Evolutionary conservation across 2,329 filamentous ascomycete genomes (phyloP), one percentile per base, ranked within the genome.

Genomic region (Aspergillus arachidicola): DNA sequence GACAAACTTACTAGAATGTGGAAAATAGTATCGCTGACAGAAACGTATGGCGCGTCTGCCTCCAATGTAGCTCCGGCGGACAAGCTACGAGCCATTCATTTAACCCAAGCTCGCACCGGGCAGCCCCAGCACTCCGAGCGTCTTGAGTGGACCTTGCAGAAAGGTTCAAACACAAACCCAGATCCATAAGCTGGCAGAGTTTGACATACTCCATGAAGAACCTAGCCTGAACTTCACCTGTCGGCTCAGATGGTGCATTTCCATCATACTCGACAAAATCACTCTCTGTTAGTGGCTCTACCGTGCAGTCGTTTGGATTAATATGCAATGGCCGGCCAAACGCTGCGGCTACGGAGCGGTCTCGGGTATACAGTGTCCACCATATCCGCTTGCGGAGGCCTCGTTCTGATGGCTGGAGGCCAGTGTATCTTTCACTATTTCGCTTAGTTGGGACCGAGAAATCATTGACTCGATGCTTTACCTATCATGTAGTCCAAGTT

Each of bases 311-410:
- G 4, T 43, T 53, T 6, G 46, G 41, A 48, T 66, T 59, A n/a
- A 66, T 66, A 43, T 64, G 64, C 43, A 64, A 45, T 3, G 64
- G 64, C 10, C 64, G 62, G 12, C 64, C 64, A 30, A 66, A 66
- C n/a, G 64, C 64, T 50, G 62, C 62, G 16, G 64, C 64, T 19
- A 66, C 64, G 6, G 64, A 59, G 28, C 64, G 64, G 26, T 66
- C 64, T 16, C 64, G 59, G 10, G 64, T 66, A 34, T 64, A 66
- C 10, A 66, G 57, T 19, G 64, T 64, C 64, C 64, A 66, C 64
- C 64, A 66, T 9, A 66, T 66, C 26, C 64, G 59, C 34, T 66
- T 66, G 38, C 59, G 60, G 9, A 64, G 54, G 32, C 56, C 32
- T 46, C 51, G 41, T 28, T 62, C 50, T 43, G 59, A 50, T 3